A percentile compares a stretch with the other conserved stretches of the same genome.
These are phyloP conservation scores for Xylaria sp. DNA, from an alignment of 2,329 filamentous ascomycete genomes.

Conservation along the genomic window DNA sequence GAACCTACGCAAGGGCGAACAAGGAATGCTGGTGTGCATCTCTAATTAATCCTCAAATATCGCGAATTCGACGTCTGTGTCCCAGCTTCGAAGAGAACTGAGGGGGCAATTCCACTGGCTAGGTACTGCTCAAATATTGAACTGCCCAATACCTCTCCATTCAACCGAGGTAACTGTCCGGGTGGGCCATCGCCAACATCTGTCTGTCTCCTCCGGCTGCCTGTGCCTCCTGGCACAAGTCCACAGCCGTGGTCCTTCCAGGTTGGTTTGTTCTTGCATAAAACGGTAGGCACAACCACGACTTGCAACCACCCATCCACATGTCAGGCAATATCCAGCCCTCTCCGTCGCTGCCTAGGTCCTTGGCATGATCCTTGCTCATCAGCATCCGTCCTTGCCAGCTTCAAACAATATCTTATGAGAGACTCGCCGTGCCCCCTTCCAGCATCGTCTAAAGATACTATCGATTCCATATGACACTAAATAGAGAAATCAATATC, in stretches of 20 bases:
- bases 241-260: too few species aligned
- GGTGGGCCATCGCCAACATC: background rate
- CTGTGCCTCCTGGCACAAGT: background rate
- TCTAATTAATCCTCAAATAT: too few species aligned
- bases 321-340: background rate
- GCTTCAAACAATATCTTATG: background rate
- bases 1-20: too few species aligned
- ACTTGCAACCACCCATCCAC: background rate
- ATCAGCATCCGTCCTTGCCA: background rate
- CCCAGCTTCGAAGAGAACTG: too few species aligned
- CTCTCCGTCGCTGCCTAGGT: background rate
- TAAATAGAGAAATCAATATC: background rate
- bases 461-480: background rate
- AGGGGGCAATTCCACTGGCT: background rate
- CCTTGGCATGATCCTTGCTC: background rate
- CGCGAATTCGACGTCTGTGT: too few species aligned
- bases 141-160: background rate
- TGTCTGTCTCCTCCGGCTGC: background rate
- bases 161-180: background rate
- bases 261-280: background rate
- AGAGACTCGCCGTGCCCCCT: background rate
- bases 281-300: background rate
- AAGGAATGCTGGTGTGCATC: too few species aligned
- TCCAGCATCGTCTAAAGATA: background rate
- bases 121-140: background rate